Evolutionary conservation across 2,329 filamentous ascomycete genomes (phyloP).

Genomic region (Helotiales sp.): DNA sequence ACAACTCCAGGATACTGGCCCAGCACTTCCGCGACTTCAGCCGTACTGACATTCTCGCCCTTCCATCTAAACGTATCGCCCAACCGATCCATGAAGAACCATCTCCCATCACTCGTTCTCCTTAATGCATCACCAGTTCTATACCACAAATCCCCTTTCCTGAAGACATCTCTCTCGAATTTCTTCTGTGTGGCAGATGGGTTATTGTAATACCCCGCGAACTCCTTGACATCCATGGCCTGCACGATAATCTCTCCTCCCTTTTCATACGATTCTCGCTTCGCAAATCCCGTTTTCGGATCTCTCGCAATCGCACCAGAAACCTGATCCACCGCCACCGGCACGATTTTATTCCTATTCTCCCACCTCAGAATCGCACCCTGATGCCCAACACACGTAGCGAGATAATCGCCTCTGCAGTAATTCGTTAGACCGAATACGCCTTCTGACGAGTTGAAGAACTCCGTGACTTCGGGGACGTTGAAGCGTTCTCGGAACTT

Average conservation of each 20-base stretch:
- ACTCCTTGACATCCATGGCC: conserved; percentile 56
- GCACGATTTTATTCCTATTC: conserved; percentile 61
- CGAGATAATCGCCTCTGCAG: conserved; percentile 64
- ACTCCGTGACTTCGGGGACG: conserved; percentile 68
- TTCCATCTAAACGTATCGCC: conserved; percentile 81
- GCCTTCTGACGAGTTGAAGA: conserved; percentile 80
- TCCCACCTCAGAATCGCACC: conserved; percentile 62
- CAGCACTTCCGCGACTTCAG: conserved; percentile 69
- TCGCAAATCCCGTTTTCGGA: conserved; percentile 69
- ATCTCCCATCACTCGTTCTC: conserved; percentile 64
- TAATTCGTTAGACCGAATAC: conserved; percentile 66
- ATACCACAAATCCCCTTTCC: conserved; percentile 71
- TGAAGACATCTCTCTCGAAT: conserved; percentile 66
- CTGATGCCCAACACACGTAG: conserved; percentile 72
- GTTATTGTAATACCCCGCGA: conserved; percentile 75
- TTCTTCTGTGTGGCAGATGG: conserved; percentile 70
- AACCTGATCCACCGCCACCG: conserved; percentile 71
- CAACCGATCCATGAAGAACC: conserved; percentile 72
- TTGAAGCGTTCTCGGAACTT: conserved; percentile 67
- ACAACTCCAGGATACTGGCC: conserved; percentile 61
- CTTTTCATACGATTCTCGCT: conserved; percentile 64
- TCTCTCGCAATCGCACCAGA: conserved; percentile 71
- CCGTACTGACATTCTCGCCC: conserved; percentile 69
- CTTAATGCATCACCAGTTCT: conserved; percentile 70
- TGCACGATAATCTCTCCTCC: conserved; percentile 78